Base-by-base conservation (phyloP, 129 eudicot species). In the Flaveria ramosissima region DNA sequence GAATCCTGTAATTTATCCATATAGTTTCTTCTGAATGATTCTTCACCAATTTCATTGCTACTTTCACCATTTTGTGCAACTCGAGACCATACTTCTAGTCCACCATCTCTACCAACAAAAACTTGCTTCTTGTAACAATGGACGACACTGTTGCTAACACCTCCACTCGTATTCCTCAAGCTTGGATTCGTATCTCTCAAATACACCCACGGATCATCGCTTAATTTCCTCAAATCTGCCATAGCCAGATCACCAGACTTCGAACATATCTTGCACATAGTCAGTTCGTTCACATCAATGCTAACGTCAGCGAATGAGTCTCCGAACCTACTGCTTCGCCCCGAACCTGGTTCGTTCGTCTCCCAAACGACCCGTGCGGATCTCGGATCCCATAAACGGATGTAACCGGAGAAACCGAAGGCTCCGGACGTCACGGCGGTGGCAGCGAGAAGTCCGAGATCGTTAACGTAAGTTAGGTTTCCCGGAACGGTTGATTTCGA, bases 121-220 rank as follows among this genome's bases (percentile, higher is more conserved):
- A 85, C 90, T 43, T 91, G 93, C 83, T 86, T 84, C 73, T 77
- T 80, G 51, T 89, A 91, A 82, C 99, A 91, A 79, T 83, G 89
- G 7, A 91, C 68, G 1, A 83, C 88, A 74, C 80, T 76, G 21
- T 81, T 85, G 8, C 75, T 82, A 21, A 84, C 84, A 32, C 84
- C 76, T 27, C 83, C 88, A 16, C 84, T 86, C 0, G 78, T 81
- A 42, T 82, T 78, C 20, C 92, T 84, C 93, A 94, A 43, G 27
- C 96, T 85, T 3, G 97, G 96, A 72, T 94, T 89, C 17, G 83
- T 84, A 77, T 94, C 99, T 48, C 85, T 85, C 84, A 94, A 64
- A 84, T 94, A 94, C 41, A 91, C 74, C 99, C 97, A 94, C 9
- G 97, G 97, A 83, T 94, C 99, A 3, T 87, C 91, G 12, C 87